Evolutionary conservation across 176 grass and related monocot genomes (phyloP).

Genomic region (Tillandsia fasciculata): DNA sequence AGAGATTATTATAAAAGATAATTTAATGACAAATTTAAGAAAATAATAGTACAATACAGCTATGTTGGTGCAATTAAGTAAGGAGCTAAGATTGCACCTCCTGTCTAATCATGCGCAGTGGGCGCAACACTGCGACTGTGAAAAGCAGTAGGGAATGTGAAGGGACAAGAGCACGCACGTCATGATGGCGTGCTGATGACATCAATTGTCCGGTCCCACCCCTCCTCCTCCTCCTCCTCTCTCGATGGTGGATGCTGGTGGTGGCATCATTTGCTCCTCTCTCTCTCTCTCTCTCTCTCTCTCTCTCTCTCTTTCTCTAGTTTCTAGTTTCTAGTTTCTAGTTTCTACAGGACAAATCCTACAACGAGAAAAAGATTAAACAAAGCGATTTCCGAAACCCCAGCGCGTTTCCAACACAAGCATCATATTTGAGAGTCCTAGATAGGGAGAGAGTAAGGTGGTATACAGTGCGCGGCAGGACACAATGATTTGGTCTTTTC

Average conservation of each 20-base stretch:
- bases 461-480: slow-evolving; percentile 3
- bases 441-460: neutral
- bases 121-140: neutral
- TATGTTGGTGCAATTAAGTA: no score
- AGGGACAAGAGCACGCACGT: slow-evolving; percentile 1
- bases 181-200: slow-evolving; percentile 30
- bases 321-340: no score
- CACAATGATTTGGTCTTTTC: slow-evolving; percentile 43
- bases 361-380: neutral
- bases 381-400: neutral
- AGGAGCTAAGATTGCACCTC: no score
- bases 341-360: neutral
- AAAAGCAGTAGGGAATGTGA: neutral
- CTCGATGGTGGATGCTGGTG: slow-evolving; percentile 30
- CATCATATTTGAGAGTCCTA: neutral
- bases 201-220: neutral
- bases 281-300: neutral
- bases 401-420: neutral
- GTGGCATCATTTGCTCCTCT: neutral
- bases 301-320: no score
- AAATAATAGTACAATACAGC: no score
- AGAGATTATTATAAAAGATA: no score
- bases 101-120: no score
- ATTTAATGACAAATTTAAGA: no score
- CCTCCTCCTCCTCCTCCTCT: neutral